phyloP scores from a whole-genome alignment of 129 eudicot genomes.

The Helianthus tuberosus region DNA sequence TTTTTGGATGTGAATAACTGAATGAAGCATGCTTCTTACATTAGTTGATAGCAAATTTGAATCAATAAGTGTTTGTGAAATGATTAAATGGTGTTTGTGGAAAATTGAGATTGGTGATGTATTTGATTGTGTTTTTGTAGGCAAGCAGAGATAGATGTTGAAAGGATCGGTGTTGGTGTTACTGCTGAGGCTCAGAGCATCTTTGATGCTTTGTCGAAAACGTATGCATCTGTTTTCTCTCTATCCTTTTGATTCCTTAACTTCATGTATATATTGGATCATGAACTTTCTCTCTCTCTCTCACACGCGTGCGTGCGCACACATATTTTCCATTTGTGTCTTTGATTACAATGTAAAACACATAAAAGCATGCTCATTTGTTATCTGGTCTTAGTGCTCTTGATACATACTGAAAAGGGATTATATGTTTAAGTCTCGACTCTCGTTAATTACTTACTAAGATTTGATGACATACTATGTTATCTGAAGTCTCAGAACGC shows the following conservation, averaged over 20 bases:
- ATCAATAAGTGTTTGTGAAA: conserved; percentile 12
- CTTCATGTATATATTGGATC: conserved; percentile 5
- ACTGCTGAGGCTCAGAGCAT: conserved; percentile 86
- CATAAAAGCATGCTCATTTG: conserved; percentile 1
- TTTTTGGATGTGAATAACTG: conserved; percentile 5
- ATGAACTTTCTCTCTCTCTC: too few species aligned
- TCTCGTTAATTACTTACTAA: conserved; percentile 1
- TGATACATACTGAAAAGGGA: background rate
- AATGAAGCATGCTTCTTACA: background rate
- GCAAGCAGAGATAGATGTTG: conserved; percentile 95
- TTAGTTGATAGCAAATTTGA: background rate
- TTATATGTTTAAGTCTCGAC: background rate
- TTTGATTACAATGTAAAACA: conserved; percentile 1
- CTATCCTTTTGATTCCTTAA: conserved; percentile 1
- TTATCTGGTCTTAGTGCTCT: conserved; percentile 13
- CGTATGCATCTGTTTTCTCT: conserved; percentile 52
- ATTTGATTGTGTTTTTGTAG: conserved; percentile 44
- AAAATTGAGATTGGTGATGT: conserved; percentile 5
- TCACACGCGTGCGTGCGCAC: background rate
- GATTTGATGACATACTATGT: background rate
- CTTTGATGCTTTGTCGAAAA: conserved; percentile 94
- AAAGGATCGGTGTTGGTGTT: conserved; percentile 98
- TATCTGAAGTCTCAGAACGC: background rate
- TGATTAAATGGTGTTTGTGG: background rate
- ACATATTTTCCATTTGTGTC: background rate